phyloP scores from a whole-genome alignment of 129 eudicot species.

The Scalesia atractyloides region DNA sequence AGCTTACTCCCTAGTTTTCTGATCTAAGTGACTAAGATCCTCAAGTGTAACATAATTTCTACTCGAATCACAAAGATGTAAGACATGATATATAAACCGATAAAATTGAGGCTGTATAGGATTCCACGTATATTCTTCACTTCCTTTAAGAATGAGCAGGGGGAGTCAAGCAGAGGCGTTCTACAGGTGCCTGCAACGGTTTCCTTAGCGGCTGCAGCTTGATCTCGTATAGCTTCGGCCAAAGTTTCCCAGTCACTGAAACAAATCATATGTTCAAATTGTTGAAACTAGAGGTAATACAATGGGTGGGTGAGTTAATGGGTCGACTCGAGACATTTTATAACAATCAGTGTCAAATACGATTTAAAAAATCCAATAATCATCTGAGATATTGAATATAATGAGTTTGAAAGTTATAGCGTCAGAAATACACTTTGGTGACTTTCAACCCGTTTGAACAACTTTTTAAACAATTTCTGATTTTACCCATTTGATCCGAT shows the following conservation, averaged over 20 bases:
- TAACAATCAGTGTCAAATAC: background rate
- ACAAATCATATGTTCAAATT: conserved; percentile 8
- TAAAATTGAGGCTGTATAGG: background rate
- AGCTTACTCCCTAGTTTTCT: conserved; percentile 11
- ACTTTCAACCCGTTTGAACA: background rate
- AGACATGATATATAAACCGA: conserved; percentile 1
- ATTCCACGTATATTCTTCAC: conserved; percentile 1
- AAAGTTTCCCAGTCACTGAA: conserved; percentile 94
- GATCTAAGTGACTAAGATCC: conserved; percentile 10
- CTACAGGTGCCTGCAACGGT: conserved; percentile 46
- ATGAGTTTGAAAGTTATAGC: background rate
- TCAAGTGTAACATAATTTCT: conserved; percentile 6
- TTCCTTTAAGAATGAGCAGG: conserved; percentile 45
- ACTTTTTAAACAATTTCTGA: background rate
- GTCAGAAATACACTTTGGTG: background rate
- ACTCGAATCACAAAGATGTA: background rate
- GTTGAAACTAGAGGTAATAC: background rate
- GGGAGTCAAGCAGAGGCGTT: conserved; percentile 51
- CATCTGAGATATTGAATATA: background rate
- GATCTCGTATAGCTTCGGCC: conserved; percentile 96
- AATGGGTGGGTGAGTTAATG: conserved; percentile 10
- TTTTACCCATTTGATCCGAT: background rate
- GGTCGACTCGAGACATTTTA: background rate
- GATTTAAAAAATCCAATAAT: background rate
- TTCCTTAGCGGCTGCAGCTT: conserved; percentile 60